These are phyloP conservation scores for Chenopodium berlandieri DNA, from an alignment of 148 eudicot genomes.

Conservation along the genomic window DNA sequence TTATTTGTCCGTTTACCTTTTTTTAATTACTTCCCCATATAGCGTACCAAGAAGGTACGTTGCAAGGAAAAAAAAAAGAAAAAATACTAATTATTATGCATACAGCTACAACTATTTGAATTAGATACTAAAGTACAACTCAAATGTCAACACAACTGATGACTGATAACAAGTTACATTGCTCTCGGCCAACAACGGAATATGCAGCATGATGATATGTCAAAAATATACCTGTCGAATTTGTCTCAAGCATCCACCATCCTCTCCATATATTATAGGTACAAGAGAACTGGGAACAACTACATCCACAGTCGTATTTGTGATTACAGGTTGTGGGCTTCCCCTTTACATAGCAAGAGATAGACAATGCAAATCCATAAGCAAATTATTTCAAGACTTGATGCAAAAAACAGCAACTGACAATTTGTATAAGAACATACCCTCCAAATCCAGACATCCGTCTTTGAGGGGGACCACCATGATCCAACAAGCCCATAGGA, in stretches of 20 bases:
- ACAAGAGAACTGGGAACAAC: constrained; percentile 83
- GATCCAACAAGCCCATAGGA: constrained; percentile 58
- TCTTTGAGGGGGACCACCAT: constrained; percentile 62
- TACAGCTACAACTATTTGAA: neutral
- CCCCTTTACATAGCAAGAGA: constrained; percentile 37
- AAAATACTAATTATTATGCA: too few species aligned
- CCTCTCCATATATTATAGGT: constrained; percentile 87
- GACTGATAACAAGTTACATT: neutral
- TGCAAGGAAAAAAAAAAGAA: too few species aligned
- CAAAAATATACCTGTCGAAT: constrained; percentile 66
- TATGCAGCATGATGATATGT: neutral
- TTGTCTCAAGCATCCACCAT: constrained; percentile 85
- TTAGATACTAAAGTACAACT: neutral
- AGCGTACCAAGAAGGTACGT: too few species aligned
- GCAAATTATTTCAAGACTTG: constrained; percentile 10
- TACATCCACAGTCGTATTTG: constrained; percentile 86
- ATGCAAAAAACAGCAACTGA: neutral
- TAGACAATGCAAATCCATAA: constrained; percentile 11
- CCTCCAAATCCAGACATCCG: constrained; percentile 75
- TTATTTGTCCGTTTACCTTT: too few species aligned
- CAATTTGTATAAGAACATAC: constrained; percentile 35
- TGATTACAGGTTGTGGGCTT: constrained; percentile 64
- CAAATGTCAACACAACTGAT: neutral
- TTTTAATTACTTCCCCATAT: too few species aligned
- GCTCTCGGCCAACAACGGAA: neutral